phyloP scores from a whole-genome alignment of 1,139 yeast species.

The Meyerozyma guilliermondii region DNA sequence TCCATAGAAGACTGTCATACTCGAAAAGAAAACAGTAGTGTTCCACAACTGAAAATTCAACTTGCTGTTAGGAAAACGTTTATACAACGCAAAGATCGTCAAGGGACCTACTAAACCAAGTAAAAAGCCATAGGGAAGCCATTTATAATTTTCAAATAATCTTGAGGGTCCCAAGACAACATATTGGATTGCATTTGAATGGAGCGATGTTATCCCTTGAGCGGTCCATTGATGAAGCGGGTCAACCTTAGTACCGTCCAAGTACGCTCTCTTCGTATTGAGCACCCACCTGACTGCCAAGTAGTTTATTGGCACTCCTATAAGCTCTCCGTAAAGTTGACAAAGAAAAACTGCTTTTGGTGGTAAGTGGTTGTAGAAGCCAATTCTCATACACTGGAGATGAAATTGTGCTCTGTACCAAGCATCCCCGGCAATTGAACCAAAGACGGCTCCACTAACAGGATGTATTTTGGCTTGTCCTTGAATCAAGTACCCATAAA shows the following conservation, averaged over 20 bases:
- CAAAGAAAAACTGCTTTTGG: slow-evolving; percentile 44
- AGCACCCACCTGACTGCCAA: slow-evolving; percentile 44
- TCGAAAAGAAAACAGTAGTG: slow-evolving; percentile 45
- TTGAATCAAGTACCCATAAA: slow-evolving; percentile 44
- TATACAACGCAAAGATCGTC: slow-evolving; percentile 25
- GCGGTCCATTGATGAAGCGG: slow-evolving; percentile 53
- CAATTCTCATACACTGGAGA: slow-evolving; percentile 44
- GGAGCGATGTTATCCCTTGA: slow-evolving; percentile 33
- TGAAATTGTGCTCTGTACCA: slow-evolving; percentile 51
- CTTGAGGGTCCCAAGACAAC: slow-evolving; percentile 44
- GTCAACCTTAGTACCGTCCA: slow-evolving; percentile 34
- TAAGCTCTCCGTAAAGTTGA: slow-evolving; percentile 43
- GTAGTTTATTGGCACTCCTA: slow-evolving; percentile 49
- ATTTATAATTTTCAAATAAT: slow-evolving; percentile 34
- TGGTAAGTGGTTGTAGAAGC: slow-evolving; percentile 45
- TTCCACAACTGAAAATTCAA: slow-evolving; percentile 38
- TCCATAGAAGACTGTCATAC: slow-evolving; percentile 45
- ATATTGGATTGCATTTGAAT: slow-evolving; percentile 47
- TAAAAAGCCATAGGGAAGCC: slow-evolving; percentile 41
- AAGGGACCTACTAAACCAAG: slow-evolving; percentile 37
- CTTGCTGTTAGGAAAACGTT: slow-evolving; percentile 14
- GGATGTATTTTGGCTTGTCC: slow-evolving; percentile 29
- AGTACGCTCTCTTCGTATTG: slow-evolving; percentile 29
- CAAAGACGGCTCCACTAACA: slow-evolving; percentile 44
- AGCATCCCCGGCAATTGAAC: slow-evolving; percentile 48